Percentiles rank a stretch among this genome's conserved stretches.
phyloP scores from a whole-genome alignment of 1,139 yeast genomes.

The Candida frijolesensis region DNA sequence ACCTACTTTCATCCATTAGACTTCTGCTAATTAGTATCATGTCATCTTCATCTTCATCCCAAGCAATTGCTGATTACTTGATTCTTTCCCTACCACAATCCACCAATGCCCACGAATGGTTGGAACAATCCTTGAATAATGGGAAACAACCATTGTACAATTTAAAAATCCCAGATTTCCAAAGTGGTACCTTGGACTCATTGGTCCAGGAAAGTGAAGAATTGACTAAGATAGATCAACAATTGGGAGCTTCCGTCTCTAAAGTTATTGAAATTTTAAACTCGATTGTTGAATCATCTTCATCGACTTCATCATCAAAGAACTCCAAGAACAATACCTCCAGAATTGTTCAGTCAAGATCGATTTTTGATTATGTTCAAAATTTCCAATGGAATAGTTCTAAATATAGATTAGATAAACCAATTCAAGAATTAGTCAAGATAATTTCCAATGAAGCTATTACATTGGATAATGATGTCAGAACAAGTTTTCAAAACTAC shows the following conservation, averaged over 20 bases:
- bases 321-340: constrained; percentile 24
- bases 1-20: background rate
- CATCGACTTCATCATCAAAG: too few species aligned
- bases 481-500: constrained; percentile 67
- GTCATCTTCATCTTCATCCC: constrained; percentile 6
- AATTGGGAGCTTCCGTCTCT: constrained; percentile 64
- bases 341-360: constrained; percentile 44
- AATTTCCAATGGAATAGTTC: constrained; percentile 84
- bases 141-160: constrained; percentile 45
- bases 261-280: constrained; percentile 77
- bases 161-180: constrained; percentile 80
- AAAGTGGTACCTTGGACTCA: constrained; percentile 92
- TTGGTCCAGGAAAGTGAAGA: constrained; percentile 91
- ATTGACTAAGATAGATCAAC: constrained; percentile 75
- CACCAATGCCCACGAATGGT: constrained; percentile 44
- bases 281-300: constrained; percentile 39
- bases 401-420: constrained; percentile 82
- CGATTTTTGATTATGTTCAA: constrained; percentile 66
- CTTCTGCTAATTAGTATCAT: background rate
- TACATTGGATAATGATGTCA: constrained; percentile 81
- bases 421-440: constrained; percentile 74
- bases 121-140: constrained; percentile 44
- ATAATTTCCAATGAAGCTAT: constrained; percentile 75
- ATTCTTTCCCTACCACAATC: constrained; percentile 57
- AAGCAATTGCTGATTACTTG: constrained; percentile 42